Percentiles rank a stretch among this genome's conserved stretches.
phyloP scores from a whole-genome alignment of 805 yeast genomes.

The Yamadazyma paraphyllophila region DNA sequence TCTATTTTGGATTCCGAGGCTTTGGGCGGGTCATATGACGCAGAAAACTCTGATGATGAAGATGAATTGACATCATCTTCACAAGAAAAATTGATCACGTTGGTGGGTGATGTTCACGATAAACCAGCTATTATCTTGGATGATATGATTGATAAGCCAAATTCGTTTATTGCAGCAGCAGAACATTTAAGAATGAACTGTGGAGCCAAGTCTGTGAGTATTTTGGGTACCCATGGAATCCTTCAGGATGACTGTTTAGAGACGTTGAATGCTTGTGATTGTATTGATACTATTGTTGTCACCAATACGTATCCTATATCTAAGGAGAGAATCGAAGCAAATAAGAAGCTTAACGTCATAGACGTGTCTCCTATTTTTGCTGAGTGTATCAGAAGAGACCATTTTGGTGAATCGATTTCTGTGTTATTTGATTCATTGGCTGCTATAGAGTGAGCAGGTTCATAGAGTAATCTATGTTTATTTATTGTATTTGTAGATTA shows the following conservation, averaged over 20 bases:
- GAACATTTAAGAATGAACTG: conserved; percentile 95
- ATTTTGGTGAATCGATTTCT: conserved; percentile 95
- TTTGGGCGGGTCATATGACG: conserved; percentile 79
- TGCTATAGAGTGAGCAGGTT: conserved; percentile 35
- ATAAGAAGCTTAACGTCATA: conserved; percentile 75
- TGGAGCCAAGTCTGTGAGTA: conserved; percentile 88
- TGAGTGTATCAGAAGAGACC: conserved; percentile 98
- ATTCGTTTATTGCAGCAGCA: conserved; percentile 93
- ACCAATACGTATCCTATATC: conserved; percentile 95
- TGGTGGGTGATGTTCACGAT: conserved; percentile 92
- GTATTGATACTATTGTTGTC: conserved; percentile 88
- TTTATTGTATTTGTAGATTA: conserved; percentile 2
- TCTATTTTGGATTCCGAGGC: conserved; percentile 47
- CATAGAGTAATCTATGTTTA: conserved; percentile 2
- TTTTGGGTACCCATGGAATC: conserved; percentile 94
- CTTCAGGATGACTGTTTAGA: conserved; percentile 87
- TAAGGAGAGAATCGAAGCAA: conserved; percentile 52
- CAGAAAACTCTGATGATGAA: conserved; percentile 75
- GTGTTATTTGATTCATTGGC: conserved; percentile 88
- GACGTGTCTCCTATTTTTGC: conserved; percentile 96
- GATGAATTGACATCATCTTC: conserved; percentile 63
- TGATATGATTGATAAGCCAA: conserved; percentile 96
- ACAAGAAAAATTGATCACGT: conserved; percentile 85
- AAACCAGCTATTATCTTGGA: conserved; percentile 92
- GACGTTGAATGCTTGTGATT: conserved; percentile 69